Percentiles rank a stretch among this genome's conserved stretches.
These are phyloP conservation scores for Pholiota adiposa DNA, from an alignment of 1,284 basidiomycete species.

Conservation along the genomic window DNA sequence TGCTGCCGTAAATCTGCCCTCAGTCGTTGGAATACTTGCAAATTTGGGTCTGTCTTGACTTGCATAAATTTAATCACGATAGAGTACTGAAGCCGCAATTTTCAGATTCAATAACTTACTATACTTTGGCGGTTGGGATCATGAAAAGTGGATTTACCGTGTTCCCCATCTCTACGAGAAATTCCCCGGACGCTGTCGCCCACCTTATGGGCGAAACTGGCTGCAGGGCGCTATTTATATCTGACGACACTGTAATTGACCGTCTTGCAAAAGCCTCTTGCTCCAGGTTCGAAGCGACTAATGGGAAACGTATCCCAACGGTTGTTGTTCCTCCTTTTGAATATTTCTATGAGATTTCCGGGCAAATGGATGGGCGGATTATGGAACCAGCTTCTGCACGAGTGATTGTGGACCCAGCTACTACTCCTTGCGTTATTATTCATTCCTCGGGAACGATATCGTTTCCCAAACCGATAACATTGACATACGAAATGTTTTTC, in stretches of 20 bases:
- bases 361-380: background rate
- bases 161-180: conserved; percentile 11
- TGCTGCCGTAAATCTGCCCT: no score
- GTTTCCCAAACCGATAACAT: conserved; percentile 6
- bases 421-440: conserved; percentile 9
- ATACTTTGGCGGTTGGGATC: background rate
- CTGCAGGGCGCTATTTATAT: background rate
- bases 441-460: conserved; percentile 12
- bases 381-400: no score
- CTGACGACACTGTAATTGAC: background rate
- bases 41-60: background rate
- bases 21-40: conserved; percentile 8
- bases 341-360: background rate
- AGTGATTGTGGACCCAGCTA: no score
- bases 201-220: conserved; percentile 1
- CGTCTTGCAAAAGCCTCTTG: background rate
- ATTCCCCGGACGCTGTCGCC: conserved; percentile 6
- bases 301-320: background rate
- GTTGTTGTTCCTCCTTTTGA: background rate
- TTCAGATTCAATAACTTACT: conserved; percentile 2
- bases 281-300: background rate
- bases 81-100: background rate
- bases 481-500: conserved; percentile 7
- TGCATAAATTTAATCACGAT: background rate
- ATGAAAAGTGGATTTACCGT: background rate